Conservation (phyloP, 2,329 filamentous ascomycete species). For the Fusarium robinianum region DNA sequence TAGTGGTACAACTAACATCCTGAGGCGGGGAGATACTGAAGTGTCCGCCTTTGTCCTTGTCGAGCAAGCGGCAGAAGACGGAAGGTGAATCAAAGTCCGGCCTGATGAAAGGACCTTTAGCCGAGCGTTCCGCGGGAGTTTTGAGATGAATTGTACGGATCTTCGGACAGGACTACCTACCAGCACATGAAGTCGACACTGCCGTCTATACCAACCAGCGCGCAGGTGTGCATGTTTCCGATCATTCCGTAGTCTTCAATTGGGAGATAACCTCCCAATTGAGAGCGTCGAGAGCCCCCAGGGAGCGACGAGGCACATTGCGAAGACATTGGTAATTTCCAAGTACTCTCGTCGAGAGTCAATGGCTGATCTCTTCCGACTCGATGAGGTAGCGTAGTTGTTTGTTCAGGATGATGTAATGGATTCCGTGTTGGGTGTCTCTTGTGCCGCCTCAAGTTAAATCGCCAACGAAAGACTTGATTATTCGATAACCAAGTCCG, state of each 20-base stretch:
- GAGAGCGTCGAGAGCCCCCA: slow-evolving; percentile 39
- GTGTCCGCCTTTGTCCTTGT: slow-evolving; percentile 74
- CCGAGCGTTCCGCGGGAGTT: not conserved
- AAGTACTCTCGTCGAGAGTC: too few species aligned
- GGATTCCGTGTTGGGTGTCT: too few species aligned
- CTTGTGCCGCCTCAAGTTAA: too few species aligned
- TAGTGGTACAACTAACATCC: slow-evolving; percentile 64
- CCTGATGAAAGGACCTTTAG: slow-evolving; percentile 48
- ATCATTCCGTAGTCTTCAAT: slow-evolving; percentile 82
- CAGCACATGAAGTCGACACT: slow-evolving; percentile 81
- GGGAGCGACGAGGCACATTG: slow-evolving; percentile 41
- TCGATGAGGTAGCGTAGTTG: too few species aligned
- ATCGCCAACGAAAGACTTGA: too few species aligned
- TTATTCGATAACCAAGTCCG: too few species aligned
- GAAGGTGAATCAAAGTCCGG: slow-evolving; percentile 79
- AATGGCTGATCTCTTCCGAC: too few species aligned
- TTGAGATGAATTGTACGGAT: not conserved
- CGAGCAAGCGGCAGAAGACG: slow-evolving; percentile 73
- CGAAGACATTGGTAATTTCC: slow-evolving; percentile 44
- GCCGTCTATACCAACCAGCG: slow-evolving; percentile 73
- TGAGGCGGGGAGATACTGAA: slow-evolving; percentile 67
- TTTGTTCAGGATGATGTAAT: not conserved
- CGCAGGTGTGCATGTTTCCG: slow-evolving; percentile 79
- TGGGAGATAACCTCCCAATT: slow-evolving; percentile 57
- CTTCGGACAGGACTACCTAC: slow-evolving; percentile 44